phyloP scores from a whole-genome alignment of 2,329 filamentous ascomycete species.

The Fusarium odoratissimum region DNA sequence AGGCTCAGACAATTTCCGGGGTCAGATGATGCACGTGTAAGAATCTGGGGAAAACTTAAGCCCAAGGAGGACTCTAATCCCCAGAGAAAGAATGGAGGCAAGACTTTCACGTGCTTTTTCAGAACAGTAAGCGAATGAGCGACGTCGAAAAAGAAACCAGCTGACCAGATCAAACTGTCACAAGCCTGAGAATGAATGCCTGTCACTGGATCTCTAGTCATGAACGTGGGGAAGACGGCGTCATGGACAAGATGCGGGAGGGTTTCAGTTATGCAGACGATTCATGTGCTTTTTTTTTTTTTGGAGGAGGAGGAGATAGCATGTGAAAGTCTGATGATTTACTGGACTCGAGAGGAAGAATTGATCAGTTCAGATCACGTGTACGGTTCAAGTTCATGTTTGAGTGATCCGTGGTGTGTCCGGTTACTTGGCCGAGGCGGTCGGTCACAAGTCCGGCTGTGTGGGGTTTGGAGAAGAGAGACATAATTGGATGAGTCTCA shows the following conservation, averaged over 20 bases:
- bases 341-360: not conserved
- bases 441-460: conserved; percentile 39
- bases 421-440: conserved; percentile 34
- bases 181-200: conserved; percentile 30
- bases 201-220: conserved; percentile 29
- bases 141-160: conserved; percentile 18
- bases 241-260: conserved; percentile 1
- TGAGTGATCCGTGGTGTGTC: not conserved
- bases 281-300: conserved; percentile 22
- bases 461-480: conserved; percentile 31
- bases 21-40: conserved; percentile 39
- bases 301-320: not conserved
- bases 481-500: conserved; percentile 17
- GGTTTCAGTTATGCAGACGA: conserved; percentile 21
- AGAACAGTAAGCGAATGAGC: conserved; percentile 6
- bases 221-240: conserved; percentile 31
- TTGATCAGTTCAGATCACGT: conserved; percentile 23
- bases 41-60: conserved; percentile 40
- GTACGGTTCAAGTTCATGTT: not conserved
- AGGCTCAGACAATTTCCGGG: conserved; percentile 30
- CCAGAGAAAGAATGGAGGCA: conserved; percentile 4
- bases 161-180: conserved; percentile 33
- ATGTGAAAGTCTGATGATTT: conserved; percentile 29
- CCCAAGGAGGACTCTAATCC: conserved; percentile 4
- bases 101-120: conserved; percentile 38